Base-by-base conservation (phyloP, 257 asterid genomes). In the Rhazya stricta region DNA sequence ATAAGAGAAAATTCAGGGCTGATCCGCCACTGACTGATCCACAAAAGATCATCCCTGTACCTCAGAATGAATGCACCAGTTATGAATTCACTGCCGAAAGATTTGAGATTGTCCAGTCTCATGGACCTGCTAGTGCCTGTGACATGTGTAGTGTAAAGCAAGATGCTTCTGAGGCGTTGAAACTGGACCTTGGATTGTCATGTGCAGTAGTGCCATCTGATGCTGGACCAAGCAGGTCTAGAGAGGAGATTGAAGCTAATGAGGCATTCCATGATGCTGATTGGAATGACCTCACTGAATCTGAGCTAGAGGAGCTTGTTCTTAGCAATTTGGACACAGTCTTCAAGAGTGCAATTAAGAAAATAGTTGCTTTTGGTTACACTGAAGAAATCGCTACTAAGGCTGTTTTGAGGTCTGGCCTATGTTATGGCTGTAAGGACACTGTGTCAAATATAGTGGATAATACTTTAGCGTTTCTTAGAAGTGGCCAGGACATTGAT, bases 351-450 rank as follows among this genome's bases (percentile, higher is more conserved):
- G 96, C 99, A 5, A 87, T 95, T n/a, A 95, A 86, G 86, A 91
- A 87, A 85, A 84, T 95, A 79, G 74, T 80, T 67, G 86, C 89
- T 6, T 86, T 79, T 81, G 97, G 96, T 78, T 95, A 91, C 72
- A 84, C 83, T 60, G 91, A 93, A 81, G 91, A 92, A 73, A 83
- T 85, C 78, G 96, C 96, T 6, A 84, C 82, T 10, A 84, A 86
- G 83, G 98, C 96, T 76, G 88, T 95, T 70, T 80, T 91, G 79
- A 88, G 92, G 88, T 88, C 96, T 29, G 98, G 98, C 51, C 84
- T 91, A 69, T 95, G 97, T 91, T 91, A 88, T 30, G 99, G 99
- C 74, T 87, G 96, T 79, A 95, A 92, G 79, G 99, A 95, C 78
- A 88, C 89, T 4, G 97, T 91, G 42, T 88, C 99, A 6, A 95